Percentiles rank a stretch among this genome's conserved stretches.
Conservation (phyloP, 768 basidiomycete genomes). For the Lactarius indigo region DNA sequence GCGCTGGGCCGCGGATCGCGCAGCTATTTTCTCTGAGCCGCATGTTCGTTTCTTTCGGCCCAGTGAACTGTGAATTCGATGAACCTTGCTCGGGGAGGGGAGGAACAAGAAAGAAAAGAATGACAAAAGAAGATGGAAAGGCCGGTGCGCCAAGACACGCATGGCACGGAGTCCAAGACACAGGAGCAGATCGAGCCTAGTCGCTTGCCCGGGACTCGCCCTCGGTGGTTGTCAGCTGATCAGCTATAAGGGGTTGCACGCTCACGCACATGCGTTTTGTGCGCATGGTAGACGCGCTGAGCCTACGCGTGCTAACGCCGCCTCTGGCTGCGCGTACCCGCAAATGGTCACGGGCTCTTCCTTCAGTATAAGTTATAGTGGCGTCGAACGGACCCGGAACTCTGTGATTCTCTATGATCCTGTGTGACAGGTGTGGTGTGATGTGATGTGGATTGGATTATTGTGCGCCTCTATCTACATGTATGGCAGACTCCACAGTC, state of each 20-base stretch:
- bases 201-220: background rate
- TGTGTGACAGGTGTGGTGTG: conserved; percentile 1
- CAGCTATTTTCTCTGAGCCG: background rate
- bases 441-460: conserved; percentile 12
- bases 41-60: background rate
- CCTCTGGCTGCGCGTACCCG: conserved; percentile 5
- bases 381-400: background rate
- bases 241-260: background rate
- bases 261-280: conserved; percentile 1
- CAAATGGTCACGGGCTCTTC: conserved; percentile 20
- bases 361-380: conserved; percentile 4
- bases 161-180: background rate
- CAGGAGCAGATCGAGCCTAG: background rate
- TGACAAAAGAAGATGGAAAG: background rate
- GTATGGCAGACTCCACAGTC: conserved; percentile 6
- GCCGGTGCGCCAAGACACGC: background rate
- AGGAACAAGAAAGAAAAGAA: background rate
- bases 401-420: background rate
- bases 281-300: conserved; percentile 15
- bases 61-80: background rate
- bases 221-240: conserved; percentile 4
- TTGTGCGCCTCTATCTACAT: conserved; percentile 21
- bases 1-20: conserved; percentile 12
- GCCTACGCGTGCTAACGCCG: conserved; percentile 20
- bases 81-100: background rate